Conservation (phyloP, 768 basidiomycete species). For the Candolleomyces aberdarensis region DNA sequence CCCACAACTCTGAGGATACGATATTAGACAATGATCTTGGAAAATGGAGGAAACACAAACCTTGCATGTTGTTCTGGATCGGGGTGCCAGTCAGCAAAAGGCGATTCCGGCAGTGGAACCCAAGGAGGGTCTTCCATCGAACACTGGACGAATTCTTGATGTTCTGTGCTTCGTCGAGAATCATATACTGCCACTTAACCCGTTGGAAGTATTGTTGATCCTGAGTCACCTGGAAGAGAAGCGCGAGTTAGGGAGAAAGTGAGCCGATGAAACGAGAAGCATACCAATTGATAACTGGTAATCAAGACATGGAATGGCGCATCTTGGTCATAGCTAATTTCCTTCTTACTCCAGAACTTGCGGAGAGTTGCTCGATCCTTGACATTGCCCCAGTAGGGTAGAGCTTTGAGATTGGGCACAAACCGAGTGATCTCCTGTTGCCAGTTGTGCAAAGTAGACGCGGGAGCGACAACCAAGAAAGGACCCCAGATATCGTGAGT, state of each 20-base stretch:
- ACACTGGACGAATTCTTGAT: slow-evolving; percentile 97
- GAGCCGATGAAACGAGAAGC: slow-evolving; percentile 21
- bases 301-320: slow-evolving; percentile 96
- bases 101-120: slow-evolving; percentile 94
- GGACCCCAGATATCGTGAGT: slow-evolving; percentile 99
- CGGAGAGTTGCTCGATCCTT: slow-evolving; percentile 93
- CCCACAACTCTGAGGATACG: slow-evolving; percentile 82
- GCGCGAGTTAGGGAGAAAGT: background rate
- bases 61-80: slow-evolving; percentile 99
- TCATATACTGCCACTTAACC: slow-evolving; percentile 99
- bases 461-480: slow-evolving; percentile 96
- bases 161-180: slow-evolving; percentile 99
- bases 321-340: slow-evolving; percentile 91
- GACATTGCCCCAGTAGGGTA: slow-evolving; percentile 98
- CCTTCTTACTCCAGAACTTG: slow-evolving; percentile 98
- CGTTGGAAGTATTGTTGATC: slow-evolving; percentile 98
- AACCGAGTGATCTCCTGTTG: slow-evolving; percentile 97
- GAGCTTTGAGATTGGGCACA: slow-evolving; percentile 87
- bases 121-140: slow-evolving; percentile 95
- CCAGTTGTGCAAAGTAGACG: slow-evolving; percentile 98
- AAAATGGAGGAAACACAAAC: slow-evolving; percentile 36
- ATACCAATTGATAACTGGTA: slow-evolving; percentile 92
- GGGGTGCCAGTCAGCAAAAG: slow-evolving; percentile 95
- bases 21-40: background rate
- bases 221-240: slow-evolving; percentile 68